phyloP scores from a whole-genome alignment of 371 early-diverging fungal species.

The Apophysomyces elegans region DNA sequence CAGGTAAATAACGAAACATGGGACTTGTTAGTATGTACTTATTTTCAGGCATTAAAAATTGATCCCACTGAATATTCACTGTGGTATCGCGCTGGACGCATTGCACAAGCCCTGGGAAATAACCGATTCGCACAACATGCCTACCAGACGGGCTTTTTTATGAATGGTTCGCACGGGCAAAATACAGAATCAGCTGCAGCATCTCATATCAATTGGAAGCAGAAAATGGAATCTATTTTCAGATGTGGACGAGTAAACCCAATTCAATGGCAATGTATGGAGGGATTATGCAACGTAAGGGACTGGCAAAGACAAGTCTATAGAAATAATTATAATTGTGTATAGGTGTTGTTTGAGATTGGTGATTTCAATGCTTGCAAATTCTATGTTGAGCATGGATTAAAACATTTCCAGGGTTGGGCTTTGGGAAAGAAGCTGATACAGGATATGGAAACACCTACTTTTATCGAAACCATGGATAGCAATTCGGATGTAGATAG shows the following conservation, averaged over 20 bases:
- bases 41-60: slow-evolving; percentile 51
- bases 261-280: slow-evolving; percentile 62
- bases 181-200: neutral
- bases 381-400: slow-evolving; percentile 39
- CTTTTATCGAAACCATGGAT: slow-evolving; percentile 10
- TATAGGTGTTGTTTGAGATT: slow-evolving; percentile 60
- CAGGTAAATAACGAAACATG: slow-evolving; percentile 37
- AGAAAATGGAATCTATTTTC: slow-evolving; percentile 16
- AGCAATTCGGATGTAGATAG: neutral
- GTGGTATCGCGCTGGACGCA: slow-evolving; percentile 58
- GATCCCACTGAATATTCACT: slow-evolving; percentile 60
- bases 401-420: slow-evolving; percentile 42
- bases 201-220: neutral
- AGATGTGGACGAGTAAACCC: slow-evolving; percentile 31
- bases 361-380: slow-evolving; percentile 57
- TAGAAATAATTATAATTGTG: neutral
- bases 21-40: neutral
- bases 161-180: slow-evolving; percentile 13
- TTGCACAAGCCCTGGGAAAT: slow-evolving; percentile 42
- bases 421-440: slow-evolving; percentile 35
- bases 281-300: slow-evolving; percentile 58
- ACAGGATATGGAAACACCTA: slow-evolving; percentile 6
- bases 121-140: slow-evolving; percentile 56
- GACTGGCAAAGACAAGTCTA: neutral
- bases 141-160: slow-evolving; percentile 50